A percentile compares a stretch with the other conserved stretches of the same genome.
Evolutionary conservation across 345 rosid species (phyloP).

Genomic region (Orychophragmus violaceus): DNA sequence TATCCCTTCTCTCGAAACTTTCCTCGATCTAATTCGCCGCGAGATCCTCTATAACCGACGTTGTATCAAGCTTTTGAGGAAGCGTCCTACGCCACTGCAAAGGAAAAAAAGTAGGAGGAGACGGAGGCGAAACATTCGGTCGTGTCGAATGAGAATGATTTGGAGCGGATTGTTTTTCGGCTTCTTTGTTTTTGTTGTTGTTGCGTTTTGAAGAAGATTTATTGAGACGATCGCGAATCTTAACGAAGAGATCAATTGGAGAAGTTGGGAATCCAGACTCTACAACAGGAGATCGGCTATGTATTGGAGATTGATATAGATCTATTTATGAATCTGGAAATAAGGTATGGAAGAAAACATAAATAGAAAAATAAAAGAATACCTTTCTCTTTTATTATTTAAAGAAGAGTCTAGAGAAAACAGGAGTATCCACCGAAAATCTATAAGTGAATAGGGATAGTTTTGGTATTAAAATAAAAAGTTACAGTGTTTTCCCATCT

Average conservation of each 20-base stretch:
- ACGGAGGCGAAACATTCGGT: background rate
- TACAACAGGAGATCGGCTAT: constrained; percentile 62
- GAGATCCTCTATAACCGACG: background rate
- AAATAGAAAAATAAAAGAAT: background rate
- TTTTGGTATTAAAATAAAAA: too few species aligned
- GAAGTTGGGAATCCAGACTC: constrained; percentile 94
- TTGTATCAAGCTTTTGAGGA: constrained; percentile 3
- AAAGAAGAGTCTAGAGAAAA: constrained; percentile 22
- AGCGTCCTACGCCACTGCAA: background rate
- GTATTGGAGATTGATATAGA: constrained; percentile 61
- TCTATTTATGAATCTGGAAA: constrained; percentile 65
- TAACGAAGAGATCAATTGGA: constrained; percentile 68
- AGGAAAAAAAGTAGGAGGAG: constrained; percentile 1
- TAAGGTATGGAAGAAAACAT: constrained; percentile 42
- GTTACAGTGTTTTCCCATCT: too few species aligned
- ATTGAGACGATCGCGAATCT: constrained; percentile 67
- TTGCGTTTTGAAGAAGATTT: constrained; percentile 39
- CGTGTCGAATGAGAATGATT: background rate
- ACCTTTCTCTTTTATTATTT: background rate
- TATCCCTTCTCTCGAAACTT: too few species aligned
- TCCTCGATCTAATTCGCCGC: constrained; percentile 8
- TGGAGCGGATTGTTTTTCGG: background rate
- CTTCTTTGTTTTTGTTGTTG: background rate
- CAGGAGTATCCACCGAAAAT: too few species aligned
- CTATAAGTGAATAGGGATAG: too few species aligned